Percentiles rank a stretch among this genome's conserved stretches.
Evolutionary conservation across 2,329 filamentous ascomycete genomes (phyloP).

Genomic region (Dactylellina parvicollis): DNA sequence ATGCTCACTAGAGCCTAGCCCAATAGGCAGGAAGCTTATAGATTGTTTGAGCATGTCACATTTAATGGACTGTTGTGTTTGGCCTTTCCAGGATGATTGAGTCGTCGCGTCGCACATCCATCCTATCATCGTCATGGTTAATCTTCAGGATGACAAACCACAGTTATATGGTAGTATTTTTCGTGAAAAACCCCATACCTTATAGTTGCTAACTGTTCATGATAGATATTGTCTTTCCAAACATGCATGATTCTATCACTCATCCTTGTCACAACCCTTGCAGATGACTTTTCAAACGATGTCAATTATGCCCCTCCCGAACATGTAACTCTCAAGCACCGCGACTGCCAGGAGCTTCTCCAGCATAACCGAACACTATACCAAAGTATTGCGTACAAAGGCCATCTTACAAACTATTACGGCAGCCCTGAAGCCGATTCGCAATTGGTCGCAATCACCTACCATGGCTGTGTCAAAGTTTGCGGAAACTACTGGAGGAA

Average conservation of each 20-base stretch:
- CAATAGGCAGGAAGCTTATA: no score
- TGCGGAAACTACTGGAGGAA: slow-evolving; percentile 45
- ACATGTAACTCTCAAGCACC: slow-evolving; percentile 4
- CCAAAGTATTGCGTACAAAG: slow-evolving; percentile 32
- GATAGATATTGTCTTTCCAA: slow-evolving; percentile 20
- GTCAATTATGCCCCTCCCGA: slow-evolving; percentile 19
- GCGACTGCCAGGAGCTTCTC: slow-evolving; percentile 36
- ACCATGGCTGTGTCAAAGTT: slow-evolving; percentile 43
- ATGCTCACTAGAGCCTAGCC: not conserved
- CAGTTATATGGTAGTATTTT: slow-evolving; percentile 19
- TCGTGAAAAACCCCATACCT: not conserved
- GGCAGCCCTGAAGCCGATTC: slow-evolving; percentile 45
- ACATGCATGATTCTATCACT: slow-evolving; percentile 10
- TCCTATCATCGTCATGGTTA: not conserved
- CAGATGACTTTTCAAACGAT: not conserved
- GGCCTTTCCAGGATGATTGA: no score
- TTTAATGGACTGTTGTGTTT: no score
- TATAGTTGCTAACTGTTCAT: not conserved
- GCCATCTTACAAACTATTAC: slow-evolving; percentile 47
- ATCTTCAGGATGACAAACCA: slow-evolving; percentile 19
- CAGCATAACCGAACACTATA: slow-evolving; percentile 51
- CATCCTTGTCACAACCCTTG: not conserved
- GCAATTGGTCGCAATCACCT: slow-evolving; percentile 43
- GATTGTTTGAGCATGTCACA: no score
- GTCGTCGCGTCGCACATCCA: not conserved